A percentile compares a stretch with the other conserved stretches of the same genome.
Evolutionary conservation across 768 basidiomycete genomes (phyloP).

Genomic region (Russula sp.): DNA sequence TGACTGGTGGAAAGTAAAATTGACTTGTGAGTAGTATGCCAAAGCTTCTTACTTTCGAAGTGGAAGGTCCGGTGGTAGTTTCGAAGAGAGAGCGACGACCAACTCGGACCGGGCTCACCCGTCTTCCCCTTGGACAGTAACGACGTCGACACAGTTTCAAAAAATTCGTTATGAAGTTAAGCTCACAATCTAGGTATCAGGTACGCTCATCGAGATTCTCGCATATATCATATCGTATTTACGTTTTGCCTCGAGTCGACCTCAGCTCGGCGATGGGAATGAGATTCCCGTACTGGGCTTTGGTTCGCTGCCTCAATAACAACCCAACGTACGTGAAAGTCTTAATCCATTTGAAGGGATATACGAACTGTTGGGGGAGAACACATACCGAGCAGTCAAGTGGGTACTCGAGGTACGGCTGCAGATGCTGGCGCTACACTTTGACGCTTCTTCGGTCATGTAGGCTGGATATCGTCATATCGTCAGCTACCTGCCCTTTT

Average conservation of each 20-base stretch:
- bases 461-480: conserved; percentile 62
- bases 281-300: conserved; percentile 60
- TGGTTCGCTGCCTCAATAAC: conserved; percentile 35
- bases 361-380: conserved; percentile 57
- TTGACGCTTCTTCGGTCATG: conserved; percentile 2
- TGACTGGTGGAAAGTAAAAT: not conserved
- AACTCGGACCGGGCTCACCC: not conserved
- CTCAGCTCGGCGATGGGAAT: conserved; percentile 50
- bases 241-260: not conserved
- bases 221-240: conserved; percentile 3
- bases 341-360: conserved; percentile 40
- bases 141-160: conserved; percentile 5
- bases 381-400: conserved; percentile 54
- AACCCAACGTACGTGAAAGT: no score
- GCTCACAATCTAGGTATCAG: conserved; percentile 15
- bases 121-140: not conserved
- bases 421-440: not conserved
- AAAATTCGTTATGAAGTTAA: conserved; percentile 20
- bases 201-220: conserved; percentile 9
- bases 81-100: not conserved
- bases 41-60: not conserved
- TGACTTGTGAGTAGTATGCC: not conserved
- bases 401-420: conserved; percentile 57
- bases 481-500: not conserved
- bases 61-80: not conserved